A percentile compares a stretch with the other conserved stretches of the same genome.
Evolutionary conservation across 1,284 basidiomycete genomes (phyloP).

Genomic region (Mycena sp.): DNA sequence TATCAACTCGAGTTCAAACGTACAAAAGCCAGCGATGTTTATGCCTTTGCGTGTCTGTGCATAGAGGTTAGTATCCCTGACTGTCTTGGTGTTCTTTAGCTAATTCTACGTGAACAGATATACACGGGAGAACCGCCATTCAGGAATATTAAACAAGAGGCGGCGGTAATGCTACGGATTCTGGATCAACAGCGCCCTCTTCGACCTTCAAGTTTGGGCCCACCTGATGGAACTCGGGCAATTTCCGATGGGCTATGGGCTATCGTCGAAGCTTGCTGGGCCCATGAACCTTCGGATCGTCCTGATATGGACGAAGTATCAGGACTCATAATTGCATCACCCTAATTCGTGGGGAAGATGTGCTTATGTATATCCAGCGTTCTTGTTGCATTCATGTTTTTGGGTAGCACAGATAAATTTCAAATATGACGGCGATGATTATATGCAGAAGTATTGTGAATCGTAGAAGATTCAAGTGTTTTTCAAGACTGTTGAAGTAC

Average conservation of each 20-base stretch:
- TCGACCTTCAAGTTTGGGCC: constrained; percentile 9
- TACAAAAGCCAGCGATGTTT: too few relatives aligned
- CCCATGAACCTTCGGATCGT: too few relatives aligned
- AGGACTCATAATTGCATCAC: too few relatives aligned
- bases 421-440: constrained; percentile 5
- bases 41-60: too few relatives aligned
- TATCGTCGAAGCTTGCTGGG: too few relatives aligned
- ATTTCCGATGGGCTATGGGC: too few relatives aligned
- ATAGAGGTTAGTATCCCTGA: too few relatives aligned
- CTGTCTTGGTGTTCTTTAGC: background rate
- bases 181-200: constrained; percentile 3
- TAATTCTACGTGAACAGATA: constrained; percentile 10
- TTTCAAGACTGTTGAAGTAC: constrained; percentile 1
- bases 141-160: background rate
- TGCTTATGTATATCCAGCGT: background rate
- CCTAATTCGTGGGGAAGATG: background rate
- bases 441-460: constrained; percentile 7
- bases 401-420: constrained; percentile 9
- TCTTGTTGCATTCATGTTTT: constrained; percentile 13
- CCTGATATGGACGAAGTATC: too few relatives aligned
- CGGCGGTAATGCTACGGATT: background rate
- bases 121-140: constrained; percentile 15
- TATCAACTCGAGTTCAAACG: too few relatives aligned
- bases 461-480: constrained; percentile 10
- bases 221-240: too few relatives aligned